Evolutionary conservation across 495 filamentous ascomycete genomes (phyloP).

Genomic region (Xylaria telfairii): DNA sequence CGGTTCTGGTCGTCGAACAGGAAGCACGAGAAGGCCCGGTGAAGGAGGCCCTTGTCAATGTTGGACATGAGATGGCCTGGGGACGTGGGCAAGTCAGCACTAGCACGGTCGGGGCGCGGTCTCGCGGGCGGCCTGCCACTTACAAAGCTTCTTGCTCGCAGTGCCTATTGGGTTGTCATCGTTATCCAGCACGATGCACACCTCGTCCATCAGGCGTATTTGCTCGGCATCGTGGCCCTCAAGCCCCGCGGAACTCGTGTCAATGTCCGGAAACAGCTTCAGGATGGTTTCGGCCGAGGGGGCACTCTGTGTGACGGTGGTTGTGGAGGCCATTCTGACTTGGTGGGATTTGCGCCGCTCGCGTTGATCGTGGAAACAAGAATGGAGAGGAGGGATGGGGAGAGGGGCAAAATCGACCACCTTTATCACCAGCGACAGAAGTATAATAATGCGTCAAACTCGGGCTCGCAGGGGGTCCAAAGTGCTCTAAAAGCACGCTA

Average conservation of each 20-base stretch:
- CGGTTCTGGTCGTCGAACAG: slow-evolving; percentile 91
- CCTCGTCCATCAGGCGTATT: slow-evolving; percentile 97
- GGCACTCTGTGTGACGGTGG: slow-evolving; percentile 47
- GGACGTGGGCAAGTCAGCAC: slow-evolving; percentile 23
- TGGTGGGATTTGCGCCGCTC: neutral
- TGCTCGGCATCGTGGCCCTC: slow-evolving; percentile 97
- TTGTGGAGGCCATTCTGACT: slow-evolving; percentile 47
- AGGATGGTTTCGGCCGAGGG: slow-evolving; percentile 89
- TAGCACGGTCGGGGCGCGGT: neutral
- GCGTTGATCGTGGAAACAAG: slow-evolving; percentile 1
- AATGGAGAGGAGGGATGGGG: slow-evolving; percentile 6
- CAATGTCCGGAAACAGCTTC: slow-evolving; percentile 92
- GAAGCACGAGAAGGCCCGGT: slow-evolving; percentile 97
- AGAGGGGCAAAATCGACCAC: slow-evolving; percentile 17
- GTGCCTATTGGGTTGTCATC: slow-evolving; percentile 94
- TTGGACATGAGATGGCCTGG: slow-evolving; percentile 98
- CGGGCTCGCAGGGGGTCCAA: slow-evolving; percentile 10
- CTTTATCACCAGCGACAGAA: slow-evolving; percentile 17
- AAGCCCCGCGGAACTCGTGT: slow-evolving; percentile 77
- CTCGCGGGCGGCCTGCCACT: slow-evolving; percentile 37
- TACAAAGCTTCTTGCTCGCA: slow-evolving; percentile 98
- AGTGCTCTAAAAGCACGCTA: neutral
- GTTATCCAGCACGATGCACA: slow-evolving; percentile 95
- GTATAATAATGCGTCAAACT: neutral
- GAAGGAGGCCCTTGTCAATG: slow-evolving; percentile 91